These are phyloP conservation scores for Entophlyctis luteolus DNA, from an alignment of 192 early-diverging fungal genomes.

Conservation along the genomic window DNA sequence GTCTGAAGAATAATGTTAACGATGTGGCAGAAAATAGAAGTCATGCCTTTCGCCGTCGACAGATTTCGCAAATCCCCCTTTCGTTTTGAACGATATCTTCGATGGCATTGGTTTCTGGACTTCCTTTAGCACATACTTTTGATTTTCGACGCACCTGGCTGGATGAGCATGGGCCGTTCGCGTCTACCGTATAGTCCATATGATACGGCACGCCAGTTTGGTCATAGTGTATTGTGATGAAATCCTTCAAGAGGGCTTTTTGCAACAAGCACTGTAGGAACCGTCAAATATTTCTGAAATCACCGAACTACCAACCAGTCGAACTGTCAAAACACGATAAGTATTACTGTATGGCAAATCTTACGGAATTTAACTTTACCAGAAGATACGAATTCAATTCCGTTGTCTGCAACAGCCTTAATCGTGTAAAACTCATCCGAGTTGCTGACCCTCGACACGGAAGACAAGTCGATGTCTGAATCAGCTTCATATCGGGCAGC, in stretches of 20 bases:
- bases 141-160: neutral
- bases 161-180: neutral
- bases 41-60: neutral
- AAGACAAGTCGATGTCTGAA: no score
- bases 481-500: no score
- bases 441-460: no score
- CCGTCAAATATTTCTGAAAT: neutral
- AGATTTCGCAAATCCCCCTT: neutral
- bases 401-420: neutral
- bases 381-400: neutral
- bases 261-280: neutral
- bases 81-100: conserved; percentile 5
- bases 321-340: no score
- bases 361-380: no score
- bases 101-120: neutral
- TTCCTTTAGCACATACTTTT: neutral
- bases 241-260: neutral
- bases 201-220: conserved; percentile 7
- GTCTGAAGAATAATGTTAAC: conserved; percentile 1
- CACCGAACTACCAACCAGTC: neutral
- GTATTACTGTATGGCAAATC: no score
- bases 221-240: neutral
- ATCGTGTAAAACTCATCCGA: neutral
- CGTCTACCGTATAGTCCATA: conserved; percentile 7
- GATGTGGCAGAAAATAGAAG: neutral